Base-by-base conservation (phyloP, 257 asterid species). In the Capsicum baccatum region DNA sequence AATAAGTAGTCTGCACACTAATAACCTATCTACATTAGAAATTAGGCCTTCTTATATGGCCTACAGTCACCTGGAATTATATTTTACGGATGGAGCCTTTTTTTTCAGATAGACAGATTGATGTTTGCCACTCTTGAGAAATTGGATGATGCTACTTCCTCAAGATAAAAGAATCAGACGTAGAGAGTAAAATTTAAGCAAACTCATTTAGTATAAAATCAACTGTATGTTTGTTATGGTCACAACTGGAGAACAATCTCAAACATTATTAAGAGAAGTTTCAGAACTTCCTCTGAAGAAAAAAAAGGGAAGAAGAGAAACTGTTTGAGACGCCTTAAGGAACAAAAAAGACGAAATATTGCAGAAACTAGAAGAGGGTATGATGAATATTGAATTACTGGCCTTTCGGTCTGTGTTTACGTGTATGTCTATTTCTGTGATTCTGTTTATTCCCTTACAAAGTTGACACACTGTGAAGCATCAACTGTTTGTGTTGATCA, bases 241-340 rank as follows among this genome's bases (percentile, higher is more conserved):
- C 14, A 64, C 33, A 66, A 35, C 48, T 67, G 74, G 74, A 35
- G 74, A 67, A 64, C 70, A 64, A 13, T 67, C 74, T 35, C 48
- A 35, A 35, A 66, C 66, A 59, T 11, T 67, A 35, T 66, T 10
- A 35, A 35, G 48, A 35, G 74, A 67, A 67, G 14, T 35, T 64
- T 35, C 48, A 67, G 26, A 21, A 21, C 42, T 63, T 63, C 69
- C 69, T 62, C 10, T 9, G 15, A 60, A 21, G 37, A 19, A 21
- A 26, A 26, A 21, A 62, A 62, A 62, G 21, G 69, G 39, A 59
- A 59, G 62, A 57, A 57, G 19, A 57, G 33, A 57, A 16, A 57
- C n/a, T n/a, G 35, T 35, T 8, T 0, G n/a, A 8, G 67, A 7
- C 64, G 7, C 44, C 17, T 6, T 17, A 60, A 60, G 26, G 12